phyloP scores from a whole-genome alignment of 1,284 basidiomycete genomes.

The Moesziomyces sp. region DNA sequence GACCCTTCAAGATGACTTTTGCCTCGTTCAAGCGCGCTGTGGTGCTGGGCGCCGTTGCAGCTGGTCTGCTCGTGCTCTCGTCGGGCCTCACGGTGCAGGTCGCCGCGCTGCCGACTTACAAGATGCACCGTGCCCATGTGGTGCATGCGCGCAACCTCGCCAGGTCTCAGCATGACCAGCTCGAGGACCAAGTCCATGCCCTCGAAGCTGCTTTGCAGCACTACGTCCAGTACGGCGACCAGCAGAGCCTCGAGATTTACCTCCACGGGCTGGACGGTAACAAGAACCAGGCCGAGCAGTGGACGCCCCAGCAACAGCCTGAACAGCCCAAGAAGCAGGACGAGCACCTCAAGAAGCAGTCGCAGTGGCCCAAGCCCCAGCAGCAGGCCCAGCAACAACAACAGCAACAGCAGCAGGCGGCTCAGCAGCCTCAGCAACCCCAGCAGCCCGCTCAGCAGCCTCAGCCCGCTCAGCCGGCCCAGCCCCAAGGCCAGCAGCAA shows the following conservation, averaged over 20 bases:
- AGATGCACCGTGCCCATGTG: background rate
- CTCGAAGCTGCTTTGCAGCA: conserved; percentile 38
- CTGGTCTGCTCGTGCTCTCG: background rate
- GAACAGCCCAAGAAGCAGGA: background rate
- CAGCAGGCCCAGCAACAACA: conserved; percentile 5
- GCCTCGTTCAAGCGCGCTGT: background rate
- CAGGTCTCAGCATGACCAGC: conserved; percentile 14
- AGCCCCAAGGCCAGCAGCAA: too few relatives aligned
- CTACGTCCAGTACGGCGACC: conserved; percentile 32
- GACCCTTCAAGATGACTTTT: background rate
- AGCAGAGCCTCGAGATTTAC: conserved; percentile 20
- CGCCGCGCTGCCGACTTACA: background rate
- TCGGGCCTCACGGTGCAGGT: background rate
- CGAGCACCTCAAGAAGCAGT: conserved; percentile 8
- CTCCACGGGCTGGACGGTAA: conserved; percentile 1
- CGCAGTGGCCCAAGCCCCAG: conserved; percentile 2
- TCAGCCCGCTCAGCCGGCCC: too few relatives aligned
- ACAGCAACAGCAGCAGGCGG: conserved; percentile 1
- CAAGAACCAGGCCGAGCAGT: background rate
- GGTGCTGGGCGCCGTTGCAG: background rate
- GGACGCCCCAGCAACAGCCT: conserved; percentile 1
- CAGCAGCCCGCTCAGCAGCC: too few relatives aligned
- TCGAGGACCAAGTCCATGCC: conserved; percentile 16
- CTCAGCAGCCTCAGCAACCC: too few relatives aligned
- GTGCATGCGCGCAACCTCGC: conserved; percentile 3